Evolutionary conservation across 257 asterid species (phyloP).

Genomic region (Ajuga chamaepitys): DNA sequence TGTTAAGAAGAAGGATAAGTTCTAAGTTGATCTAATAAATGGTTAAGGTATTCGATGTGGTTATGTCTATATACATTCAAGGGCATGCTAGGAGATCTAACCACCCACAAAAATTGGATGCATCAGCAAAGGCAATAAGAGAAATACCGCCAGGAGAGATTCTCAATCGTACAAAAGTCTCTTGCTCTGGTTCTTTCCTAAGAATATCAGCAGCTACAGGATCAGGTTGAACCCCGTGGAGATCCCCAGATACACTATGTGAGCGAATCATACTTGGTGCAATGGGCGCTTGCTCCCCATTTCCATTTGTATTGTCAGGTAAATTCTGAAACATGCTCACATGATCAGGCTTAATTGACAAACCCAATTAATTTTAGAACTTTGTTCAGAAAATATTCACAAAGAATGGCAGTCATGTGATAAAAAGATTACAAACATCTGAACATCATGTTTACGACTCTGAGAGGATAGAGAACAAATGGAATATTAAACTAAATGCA

Average conservation of each 20-base stretch:
- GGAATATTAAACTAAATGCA: background rate
- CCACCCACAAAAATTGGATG: constrained; percentile 4
- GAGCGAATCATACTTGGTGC: constrained; percentile 77
- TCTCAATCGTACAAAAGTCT: constrained; percentile 74
- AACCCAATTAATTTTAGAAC: background rate
- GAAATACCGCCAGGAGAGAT: constrained; percentile 76
- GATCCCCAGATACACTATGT: constrained; percentile 85
- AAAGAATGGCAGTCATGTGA: background rate
- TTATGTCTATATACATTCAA: background rate
- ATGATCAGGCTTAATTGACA: constrained; percentile 21
- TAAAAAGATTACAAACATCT: background rate
- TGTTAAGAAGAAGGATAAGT: background rate
- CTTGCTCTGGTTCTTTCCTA: constrained; percentile 92
- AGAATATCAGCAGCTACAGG: constrained; percentile 92
- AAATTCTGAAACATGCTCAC: constrained; percentile 39
- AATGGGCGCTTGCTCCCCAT: constrained; percentile 51
- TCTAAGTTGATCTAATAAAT: background rate
- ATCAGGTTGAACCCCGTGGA: constrained; percentile 88
- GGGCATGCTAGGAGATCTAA: constrained; percentile 4
- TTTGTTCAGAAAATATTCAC: background rate
- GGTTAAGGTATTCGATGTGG: background rate
- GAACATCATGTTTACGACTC: background rate
- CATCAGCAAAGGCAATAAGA: constrained; percentile 17
- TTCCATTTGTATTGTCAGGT: constrained; percentile 40
- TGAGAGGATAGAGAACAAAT: constrained; percentile 10